A percentile compares a stretch with the other conserved stretches of the same genome.
Conservation (phyloP, 169 alveolate species). For the Plasmodium gallinaceum region DNA sequence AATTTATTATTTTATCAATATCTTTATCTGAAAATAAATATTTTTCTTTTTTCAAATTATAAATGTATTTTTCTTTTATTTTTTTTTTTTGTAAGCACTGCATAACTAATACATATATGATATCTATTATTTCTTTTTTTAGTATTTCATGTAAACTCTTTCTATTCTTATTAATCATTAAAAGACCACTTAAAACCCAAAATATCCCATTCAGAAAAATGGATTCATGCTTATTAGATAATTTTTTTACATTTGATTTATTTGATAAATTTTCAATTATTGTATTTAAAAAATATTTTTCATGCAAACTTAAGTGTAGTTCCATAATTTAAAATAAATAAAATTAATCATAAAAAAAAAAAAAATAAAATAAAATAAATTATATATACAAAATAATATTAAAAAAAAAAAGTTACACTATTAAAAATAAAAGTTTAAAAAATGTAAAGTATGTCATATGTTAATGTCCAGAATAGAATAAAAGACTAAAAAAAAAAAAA, state of each 20-base stretch:
- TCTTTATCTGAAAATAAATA: slow-evolving; percentile 34
- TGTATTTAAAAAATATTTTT: slow-evolving; percentile 44
- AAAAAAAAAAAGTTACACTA: neutral
- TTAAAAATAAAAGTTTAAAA: slow-evolving; percentile 19
- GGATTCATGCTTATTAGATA: slow-evolving; percentile 50
- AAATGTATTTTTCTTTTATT: slow-evolving; percentile 48
- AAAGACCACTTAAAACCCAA: slow-evolving; percentile 66
- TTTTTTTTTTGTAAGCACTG: slow-evolving; percentile 46
- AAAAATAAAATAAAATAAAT: slow-evolving; percentile 3
- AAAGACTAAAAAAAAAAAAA: slow-evolving; percentile 43
- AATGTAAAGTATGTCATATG: slow-evolving; percentile 67
- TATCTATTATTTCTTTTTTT: slow-evolving; percentile 32
- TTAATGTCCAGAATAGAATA: slow-evolving; percentile 68
- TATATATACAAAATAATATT: neutral
- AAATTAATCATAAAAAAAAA: neutral
- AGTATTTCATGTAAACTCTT: slow-evolving; percentile 24
- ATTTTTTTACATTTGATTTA: neutral
- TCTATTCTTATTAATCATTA: slow-evolving; percentile 26
- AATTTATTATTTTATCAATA: slow-evolving; percentile 27
- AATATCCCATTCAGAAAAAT: slow-evolving; percentile 46
- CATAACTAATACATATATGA: slow-evolving; percentile 46
- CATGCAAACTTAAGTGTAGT: slow-evolving; percentile 38
- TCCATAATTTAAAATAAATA: slow-evolving; percentile 17
- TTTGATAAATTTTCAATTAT: slow-evolving; percentile 39
- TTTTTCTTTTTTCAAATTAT: slow-evolving; percentile 45